Conservation (phyloP, 1,284 basidiomycete genomes). For the Leucoagaricus sp. region DNA sequence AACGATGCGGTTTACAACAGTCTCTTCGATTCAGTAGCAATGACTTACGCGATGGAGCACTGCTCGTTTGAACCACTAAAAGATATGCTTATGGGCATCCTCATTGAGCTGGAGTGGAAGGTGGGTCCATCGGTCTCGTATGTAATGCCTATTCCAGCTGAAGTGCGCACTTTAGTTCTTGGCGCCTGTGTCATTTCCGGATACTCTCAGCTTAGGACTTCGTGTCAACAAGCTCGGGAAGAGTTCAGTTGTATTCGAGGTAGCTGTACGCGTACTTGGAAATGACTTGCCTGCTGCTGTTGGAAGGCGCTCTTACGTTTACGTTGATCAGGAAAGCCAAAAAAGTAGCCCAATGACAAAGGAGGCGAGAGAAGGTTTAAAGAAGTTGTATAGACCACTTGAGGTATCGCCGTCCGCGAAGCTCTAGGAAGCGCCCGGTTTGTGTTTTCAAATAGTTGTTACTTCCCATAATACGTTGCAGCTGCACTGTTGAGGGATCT, state of each 20-base stretch:
- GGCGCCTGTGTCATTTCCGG: constrained; percentile 66
- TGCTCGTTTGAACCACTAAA: constrained; percentile 53
- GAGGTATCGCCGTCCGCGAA: no score
- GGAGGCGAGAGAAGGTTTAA: constrained; percentile 43
- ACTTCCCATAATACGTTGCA: no score
- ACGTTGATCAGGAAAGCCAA: constrained; percentile 59
- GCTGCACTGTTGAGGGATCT: no score
- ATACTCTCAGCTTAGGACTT: constrained; percentile 64
- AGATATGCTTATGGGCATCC: constrained; percentile 63
- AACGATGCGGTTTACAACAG: constrained; percentile 80
- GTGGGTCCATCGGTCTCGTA: constrained; percentile 34
- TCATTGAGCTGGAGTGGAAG: constrained; percentile 70
- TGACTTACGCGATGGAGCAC: constrained; percentile 65
- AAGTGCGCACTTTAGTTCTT: constrained; percentile 48
- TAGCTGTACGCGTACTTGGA: constrained; percentile 67
- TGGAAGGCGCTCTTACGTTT: constrained; percentile 80
- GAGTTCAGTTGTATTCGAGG: constrained; percentile 74
- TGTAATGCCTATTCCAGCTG: background rate
- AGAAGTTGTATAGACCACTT: constrained; percentile 32
- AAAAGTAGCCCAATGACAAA: constrained; percentile 50
- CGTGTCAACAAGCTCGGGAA: constrained; percentile 63
- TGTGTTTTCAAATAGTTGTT: no score
- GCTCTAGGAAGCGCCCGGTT: no score
- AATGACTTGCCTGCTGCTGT: constrained; percentile 56
- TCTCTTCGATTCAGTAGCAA: constrained; percentile 75